Percentiles rank a stretch among this genome's conserved stretches.
These are phyloP conservation scores for Trapa bicornis DNA, from an alignment of 345 rosid genomes.

Conservation along the genomic window DNA sequence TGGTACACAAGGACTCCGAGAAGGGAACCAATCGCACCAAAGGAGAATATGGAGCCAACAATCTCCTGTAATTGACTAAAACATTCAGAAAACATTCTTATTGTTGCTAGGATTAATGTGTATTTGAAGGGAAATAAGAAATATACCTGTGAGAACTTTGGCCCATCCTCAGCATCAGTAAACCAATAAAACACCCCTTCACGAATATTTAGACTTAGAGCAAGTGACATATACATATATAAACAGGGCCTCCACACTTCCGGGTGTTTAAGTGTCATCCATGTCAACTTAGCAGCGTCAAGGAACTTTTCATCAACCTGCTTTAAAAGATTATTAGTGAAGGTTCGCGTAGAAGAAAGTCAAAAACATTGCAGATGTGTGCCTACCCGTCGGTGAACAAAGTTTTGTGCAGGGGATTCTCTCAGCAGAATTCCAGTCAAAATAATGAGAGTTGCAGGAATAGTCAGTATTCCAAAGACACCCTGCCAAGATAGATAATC, in stretches of 20 bases:
- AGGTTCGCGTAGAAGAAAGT: neutral
- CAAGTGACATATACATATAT: slow-evolving; percentile 49
- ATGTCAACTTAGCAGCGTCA: slow-evolving; percentile 48
- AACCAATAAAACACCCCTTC: slow-evolving; percentile 87
- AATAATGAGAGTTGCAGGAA: slow-evolving; percentile 39
- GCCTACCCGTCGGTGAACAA: slow-evolving; percentile 31
- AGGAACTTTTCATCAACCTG: slow-evolving; percentile 49
- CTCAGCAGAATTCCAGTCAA: slow-evolving; percentile 38
- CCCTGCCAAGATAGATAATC: slow-evolving; percentile 27
- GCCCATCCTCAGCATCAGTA: slow-evolving; percentile 74
- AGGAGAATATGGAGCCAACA: slow-evolving; percentile 51
- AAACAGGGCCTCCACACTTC: slow-evolving; percentile 70
- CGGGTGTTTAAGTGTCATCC: slow-evolving; percentile 43
- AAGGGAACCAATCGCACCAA: slow-evolving; percentile 63
- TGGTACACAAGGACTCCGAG: slow-evolving; percentile 50
- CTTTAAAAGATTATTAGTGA: slow-evolving; percentile 7
- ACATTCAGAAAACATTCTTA: neutral
- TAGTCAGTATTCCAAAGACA: slow-evolving; percentile 47
- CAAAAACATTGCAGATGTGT: neutral
- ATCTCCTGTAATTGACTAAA: slow-evolving; percentile 31
- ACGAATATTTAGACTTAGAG: slow-evolving; percentile 51
- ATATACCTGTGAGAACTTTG: slow-evolving; percentile 42
- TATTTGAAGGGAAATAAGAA: neutral
- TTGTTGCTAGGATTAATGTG: neutral
- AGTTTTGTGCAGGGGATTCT: slow-evolving; percentile 27